A percentile compares a stretch with the other conserved stretches of the same genome.
These are phyloP conservation scores for Cystofilobasidium ferigula DNA, from an alignment of 768 basidiomycete species.

Conservation along the genomic window DNA sequence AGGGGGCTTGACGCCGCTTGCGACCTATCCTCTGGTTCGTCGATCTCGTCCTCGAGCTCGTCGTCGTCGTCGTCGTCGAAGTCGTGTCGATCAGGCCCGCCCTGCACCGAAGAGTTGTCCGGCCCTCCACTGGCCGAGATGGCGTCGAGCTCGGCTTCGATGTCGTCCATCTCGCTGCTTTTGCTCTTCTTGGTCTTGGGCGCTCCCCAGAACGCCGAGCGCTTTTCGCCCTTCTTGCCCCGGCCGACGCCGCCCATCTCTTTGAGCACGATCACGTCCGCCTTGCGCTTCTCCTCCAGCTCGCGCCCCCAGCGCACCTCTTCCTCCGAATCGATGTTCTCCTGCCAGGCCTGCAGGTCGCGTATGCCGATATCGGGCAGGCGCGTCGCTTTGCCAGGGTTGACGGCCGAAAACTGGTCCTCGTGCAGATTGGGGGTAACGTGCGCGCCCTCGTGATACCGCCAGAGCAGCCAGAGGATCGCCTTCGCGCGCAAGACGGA, in stretches of 20 bases:
- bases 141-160: constrained; percentile 63
- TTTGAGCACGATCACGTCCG: constrained; percentile 42
- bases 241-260: constrained; percentile 5
- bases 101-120: constrained; percentile 51
- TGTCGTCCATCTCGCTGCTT: constrained; percentile 78
- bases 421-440: constrained; percentile 58
- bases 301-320: constrained; percentile 66
- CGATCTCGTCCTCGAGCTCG: constrained; percentile 7
- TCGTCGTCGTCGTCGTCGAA: constrained; percentile 9
- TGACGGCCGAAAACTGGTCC: constrained; percentile 50
- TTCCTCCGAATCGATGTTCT: constrained; percentile 37
- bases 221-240: constrained; percentile 2
- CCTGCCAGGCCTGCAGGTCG: constrained; percentile 58
- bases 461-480: constrained; percentile 72
- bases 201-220: constrained; percentile 36
- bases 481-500: constrained; percentile 63
- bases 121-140: constrained; percentile 48
- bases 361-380: constrained; percentile 66
- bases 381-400: constrained; percentile 48
- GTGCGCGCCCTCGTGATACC: constrained; percentile 57
- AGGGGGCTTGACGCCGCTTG: background rate
- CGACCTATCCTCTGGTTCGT: background rate
- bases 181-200: constrained; percentile 82
- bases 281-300: constrained; percentile 62
- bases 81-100: no score